These are phyloP conservation scores for Cytospora piceae DNA, from an alignment of 2,329 filamentous ascomycete genomes.

Conservation along the genomic window DNA sequence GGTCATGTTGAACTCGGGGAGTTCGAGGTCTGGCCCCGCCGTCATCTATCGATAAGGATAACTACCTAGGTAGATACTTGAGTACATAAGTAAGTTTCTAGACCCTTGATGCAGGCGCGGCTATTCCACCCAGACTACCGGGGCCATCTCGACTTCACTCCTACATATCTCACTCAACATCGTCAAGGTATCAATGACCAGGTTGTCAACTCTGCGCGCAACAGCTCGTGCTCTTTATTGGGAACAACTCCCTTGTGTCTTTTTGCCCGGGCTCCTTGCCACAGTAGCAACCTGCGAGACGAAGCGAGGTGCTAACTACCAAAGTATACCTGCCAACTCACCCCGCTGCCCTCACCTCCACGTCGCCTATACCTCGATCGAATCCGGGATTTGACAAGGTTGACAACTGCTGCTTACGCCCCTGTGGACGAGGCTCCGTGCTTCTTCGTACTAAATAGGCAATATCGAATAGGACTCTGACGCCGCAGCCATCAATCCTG, in stretches of 20 bases:
- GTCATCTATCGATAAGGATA: background rate
- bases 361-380: background rate
- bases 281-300: background rate
- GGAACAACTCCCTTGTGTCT: background rate
- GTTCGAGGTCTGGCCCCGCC: too few relatives aligned
- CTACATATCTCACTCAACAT: background rate
- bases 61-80: background rate
- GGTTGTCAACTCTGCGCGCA: background rate
- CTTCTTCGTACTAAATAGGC: background rate
- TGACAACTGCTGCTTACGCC: background rate
- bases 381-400: background rate
- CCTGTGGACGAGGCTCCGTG: background rate
- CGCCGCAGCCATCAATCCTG: background rate
- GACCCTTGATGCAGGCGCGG: background rate
- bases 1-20: background rate
- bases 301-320: background rate
- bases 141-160: background rate
- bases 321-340: background rate
- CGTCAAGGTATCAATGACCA: background rate
- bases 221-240: background rate
- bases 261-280: background rate
- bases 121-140: background rate
- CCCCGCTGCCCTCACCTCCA: background rate
- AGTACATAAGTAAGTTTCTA: too few relatives aligned
- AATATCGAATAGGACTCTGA: background rate